Base-by-base conservation (phyloP, 306 rosid genomes). In the Ormosia semicastrata region DNA sequence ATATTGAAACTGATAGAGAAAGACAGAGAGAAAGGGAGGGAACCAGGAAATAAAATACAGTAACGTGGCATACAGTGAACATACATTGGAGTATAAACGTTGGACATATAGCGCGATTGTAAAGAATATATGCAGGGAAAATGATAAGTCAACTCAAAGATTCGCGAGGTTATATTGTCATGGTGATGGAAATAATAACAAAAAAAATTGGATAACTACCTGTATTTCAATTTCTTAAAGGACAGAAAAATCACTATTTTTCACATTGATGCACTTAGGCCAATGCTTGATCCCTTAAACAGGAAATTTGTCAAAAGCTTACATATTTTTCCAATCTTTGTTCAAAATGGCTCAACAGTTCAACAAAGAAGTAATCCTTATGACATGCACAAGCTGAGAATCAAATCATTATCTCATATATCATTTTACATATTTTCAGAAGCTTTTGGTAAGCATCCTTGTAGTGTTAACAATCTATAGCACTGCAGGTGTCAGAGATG, bases 401-500 rank as follows among this genome's bases (percentile, higher is more conserved):
- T 79, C 79, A 73, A 79, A 81, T 57, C 34, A 76, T 40, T 9
- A 65, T 9, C 68, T 57, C 74, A 49, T 76, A 15, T 33, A 83
- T 50, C 41, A 6, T 77, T 68, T 30, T 17, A 71, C 52, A 66
- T 36, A 49, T 39, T 67, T 79, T 33, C 58, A 62, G 62, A 79
- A 82, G 8, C 50, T 40, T 44, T 69, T 5, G 60, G 70, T 32
- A 80, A 73, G 75, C 68, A 75, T 68, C 75, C 68, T 52, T 40
- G 47, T 44, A 32, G 74, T 65, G 87, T 90, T 62, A 93, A 84
- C 99, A 95, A 82, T 95, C 99, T 77, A 95, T 93, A 66, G 99
- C 81, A 74, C 85, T 69, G 85, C 98, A 95, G 76, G 86, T 67
- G 32, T 82, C 86, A 2, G 96, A 66, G 50, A 89, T 8, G 77